Percentiles rank a stretch among this genome's conserved stretches.
These are phyloP conservation scores for Didymella sp. DNA, from an alignment of 2,329 filamentous ascomycete species.

Conservation along the genomic window DNA sequence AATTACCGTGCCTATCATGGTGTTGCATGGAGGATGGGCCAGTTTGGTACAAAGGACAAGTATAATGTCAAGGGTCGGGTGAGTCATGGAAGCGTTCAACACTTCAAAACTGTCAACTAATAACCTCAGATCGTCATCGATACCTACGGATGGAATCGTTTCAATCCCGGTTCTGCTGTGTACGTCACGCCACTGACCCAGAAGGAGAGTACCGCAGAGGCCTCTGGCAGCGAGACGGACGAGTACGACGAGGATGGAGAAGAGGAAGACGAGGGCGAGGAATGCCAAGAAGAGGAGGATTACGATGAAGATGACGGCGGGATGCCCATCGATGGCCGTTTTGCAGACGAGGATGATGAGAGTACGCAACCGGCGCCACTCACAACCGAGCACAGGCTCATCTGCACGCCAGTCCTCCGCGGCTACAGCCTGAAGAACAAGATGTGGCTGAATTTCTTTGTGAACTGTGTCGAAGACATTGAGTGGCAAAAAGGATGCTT, in stretches of 20 bases:
- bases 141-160: constrained; percentile 59
- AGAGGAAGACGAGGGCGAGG: constrained; percentile 39
- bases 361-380: constrained; percentile 59
- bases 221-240: constrained; percentile 21
- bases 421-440: constrained; percentile 89
- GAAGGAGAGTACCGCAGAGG: constrained; percentile 27
- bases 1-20: constrained; percentile 81
- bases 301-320: constrained; percentile 19
- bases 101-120: constrained; percentile 42
- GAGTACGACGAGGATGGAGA: constrained; percentile 27
- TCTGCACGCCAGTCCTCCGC: constrained; percentile 80
- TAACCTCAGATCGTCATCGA: constrained; percentile 58
- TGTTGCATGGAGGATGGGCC: constrained; percentile 52
- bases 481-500: constrained; percentile 81
- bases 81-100: constrained; percentile 30
- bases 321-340: constrained; percentile 20
- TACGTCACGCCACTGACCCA: constrained; percentile 49
- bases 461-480: constrained; percentile 79
- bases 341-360: constrained; percentile 22
- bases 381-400: constrained; percentile 79
- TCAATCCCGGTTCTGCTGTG: constrained; percentile 53
- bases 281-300: constrained; percentile 8
- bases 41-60: constrained; percentile 39
- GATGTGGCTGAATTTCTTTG: constrained; percentile 84
- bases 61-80: constrained; percentile 25